Percentiles rank a stretch among this genome's conserved stretches.
Evolutionary conservation across 768 basidiomycete genomes (phyloP).

Genomic region (Mycena filopes): DNA sequence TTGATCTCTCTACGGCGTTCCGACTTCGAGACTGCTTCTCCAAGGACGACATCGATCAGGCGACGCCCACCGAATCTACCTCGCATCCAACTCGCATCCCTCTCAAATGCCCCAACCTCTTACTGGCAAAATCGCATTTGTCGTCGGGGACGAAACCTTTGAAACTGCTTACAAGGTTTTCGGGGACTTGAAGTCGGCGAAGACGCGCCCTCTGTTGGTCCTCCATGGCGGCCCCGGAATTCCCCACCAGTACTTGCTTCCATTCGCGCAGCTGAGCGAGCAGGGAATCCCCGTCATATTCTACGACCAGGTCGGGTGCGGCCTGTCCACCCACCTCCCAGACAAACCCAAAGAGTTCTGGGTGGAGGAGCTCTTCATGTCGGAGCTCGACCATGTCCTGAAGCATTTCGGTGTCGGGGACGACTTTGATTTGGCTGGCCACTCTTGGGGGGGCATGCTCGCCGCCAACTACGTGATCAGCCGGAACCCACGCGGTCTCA

Average conservation of each 20-base stretch:
- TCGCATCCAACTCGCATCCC: neutral
- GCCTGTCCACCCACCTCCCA: constrained; percentile 57
- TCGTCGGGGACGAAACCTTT: neutral
- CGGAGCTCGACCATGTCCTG: constrained; percentile 59
- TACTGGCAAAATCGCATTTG: neutral
- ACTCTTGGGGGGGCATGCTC: constrained; percentile 63
- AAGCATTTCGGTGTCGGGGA: constrained; percentile 50
- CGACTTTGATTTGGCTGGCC: constrained; percentile 58
- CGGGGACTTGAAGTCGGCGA: neutral
- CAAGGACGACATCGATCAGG: too few species aligned
- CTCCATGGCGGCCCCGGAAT: constrained; percentile 1
- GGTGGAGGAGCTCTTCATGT: constrained; percentile 56
- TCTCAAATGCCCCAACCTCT: neutral
- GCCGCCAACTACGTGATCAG: constrained; percentile 38
- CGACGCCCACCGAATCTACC: too few species aligned
- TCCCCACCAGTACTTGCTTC: neutral
- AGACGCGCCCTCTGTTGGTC: neutral
- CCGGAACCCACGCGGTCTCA: constrained; percentile 35
- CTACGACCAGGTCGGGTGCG: constrained; percentile 64
- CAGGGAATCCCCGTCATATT: constrained; percentile 53
- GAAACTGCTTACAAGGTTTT: neutral
- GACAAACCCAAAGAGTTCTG: constrained; percentile 61
- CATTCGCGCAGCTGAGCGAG: neutral
- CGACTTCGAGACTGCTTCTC: too few species aligned
- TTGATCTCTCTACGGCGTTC: too few species aligned